Percentiles rank a stretch among this genome's conserved stretches.
Conservation (phyloP, 345 rosid genomes). For the Populus euphratica region DNA sequence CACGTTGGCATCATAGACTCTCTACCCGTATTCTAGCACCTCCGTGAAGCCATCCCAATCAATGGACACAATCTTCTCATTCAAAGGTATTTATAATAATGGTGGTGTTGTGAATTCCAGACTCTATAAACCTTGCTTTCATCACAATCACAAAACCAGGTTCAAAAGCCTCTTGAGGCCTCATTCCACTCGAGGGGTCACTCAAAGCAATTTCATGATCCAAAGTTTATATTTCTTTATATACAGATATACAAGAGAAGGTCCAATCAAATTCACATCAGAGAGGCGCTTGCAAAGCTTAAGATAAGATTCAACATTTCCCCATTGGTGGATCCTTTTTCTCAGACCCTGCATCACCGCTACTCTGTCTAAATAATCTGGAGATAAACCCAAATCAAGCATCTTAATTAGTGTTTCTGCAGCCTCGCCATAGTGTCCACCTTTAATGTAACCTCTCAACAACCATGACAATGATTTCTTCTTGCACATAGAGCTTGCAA, state of each 20-base stretch:
- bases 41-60: conserved; percentile 9
- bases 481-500: conserved; percentile 43
- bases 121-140: background rate
- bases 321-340: conserved; percentile 58
- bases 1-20: conserved; percentile 1
- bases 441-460: conserved; percentile 80
- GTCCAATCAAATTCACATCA: conserved; percentile 63
- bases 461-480: conserved; percentile 76
- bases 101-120: background rate
- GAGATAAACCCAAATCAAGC: conserved; percentile 73
- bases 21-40: background rate
- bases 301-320: conserved; percentile 56
- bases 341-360: conserved; percentile 87
- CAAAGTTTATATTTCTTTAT: conserved; percentile 72
- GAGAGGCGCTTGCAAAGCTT: conserved; percentile 63
- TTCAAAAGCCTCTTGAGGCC: background rate
- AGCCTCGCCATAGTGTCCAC: conserved; percentile 77
- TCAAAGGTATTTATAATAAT: background rate
- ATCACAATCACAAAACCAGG: background rate
- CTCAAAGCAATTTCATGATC: conserved; percentile 71
- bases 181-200: background rate
- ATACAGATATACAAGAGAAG: conserved; percentile 72
- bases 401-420: conserved; percentile 59
- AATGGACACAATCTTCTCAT: conserved; percentile 21
- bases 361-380: conserved; percentile 78